Percentiles rank a stretch among this genome's conserved stretches.
phyloP scores from a whole-genome alignment of 768 basidiomycete genomes.

The Hypsizygus marmoreus region DNA sequence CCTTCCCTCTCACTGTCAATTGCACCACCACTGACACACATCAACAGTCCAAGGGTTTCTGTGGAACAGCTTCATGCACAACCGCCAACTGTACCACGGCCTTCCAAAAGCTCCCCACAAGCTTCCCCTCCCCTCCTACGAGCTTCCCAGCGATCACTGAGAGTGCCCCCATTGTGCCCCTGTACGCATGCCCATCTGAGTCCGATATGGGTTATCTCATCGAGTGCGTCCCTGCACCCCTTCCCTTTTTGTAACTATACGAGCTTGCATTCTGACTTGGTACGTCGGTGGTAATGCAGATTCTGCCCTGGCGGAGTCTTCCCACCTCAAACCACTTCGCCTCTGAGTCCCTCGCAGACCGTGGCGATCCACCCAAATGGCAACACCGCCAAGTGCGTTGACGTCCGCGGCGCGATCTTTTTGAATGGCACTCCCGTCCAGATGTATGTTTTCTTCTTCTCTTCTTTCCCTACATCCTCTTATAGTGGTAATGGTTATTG shows the following conservation, averaged over 20 bases:
- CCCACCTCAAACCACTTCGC: not conserved
- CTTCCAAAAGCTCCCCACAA: slow-evolving; percentile 1
- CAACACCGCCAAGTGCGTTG: slow-evolving; percentile 28
- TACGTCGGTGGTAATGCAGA: not conserved
- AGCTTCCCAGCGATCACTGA: not conserved
- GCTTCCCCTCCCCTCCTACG: slow-evolving; percentile 6
- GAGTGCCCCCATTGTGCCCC: not conserved
- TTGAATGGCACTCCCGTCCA: slow-evolving; percentile 36
- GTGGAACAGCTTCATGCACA: not conserved
- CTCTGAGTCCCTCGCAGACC: not conserved
- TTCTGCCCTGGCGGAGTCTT: slow-evolving; percentile 4
- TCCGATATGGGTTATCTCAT: too few species aligned
- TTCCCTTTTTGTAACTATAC: too few species aligned
- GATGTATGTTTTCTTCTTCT: slow-evolving; percentile 21
- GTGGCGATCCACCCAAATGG: slow-evolving; percentile 23
- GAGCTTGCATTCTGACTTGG: too few species aligned
- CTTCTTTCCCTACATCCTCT: too few species aligned
- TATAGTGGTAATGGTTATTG: not conserved
- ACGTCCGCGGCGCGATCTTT: slow-evolving; percentile 27
- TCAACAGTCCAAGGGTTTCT: not conserved
- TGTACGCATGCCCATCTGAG: not conserved
- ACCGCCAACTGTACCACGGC: not conserved
- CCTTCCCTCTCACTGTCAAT: too few species aligned
- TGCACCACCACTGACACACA: too few species aligned
- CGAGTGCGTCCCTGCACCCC: too few species aligned